phyloP scores from a whole-genome alignment of 371 early-diverging fungal species.

The Dinochytrium kinnereticum region DNA sequence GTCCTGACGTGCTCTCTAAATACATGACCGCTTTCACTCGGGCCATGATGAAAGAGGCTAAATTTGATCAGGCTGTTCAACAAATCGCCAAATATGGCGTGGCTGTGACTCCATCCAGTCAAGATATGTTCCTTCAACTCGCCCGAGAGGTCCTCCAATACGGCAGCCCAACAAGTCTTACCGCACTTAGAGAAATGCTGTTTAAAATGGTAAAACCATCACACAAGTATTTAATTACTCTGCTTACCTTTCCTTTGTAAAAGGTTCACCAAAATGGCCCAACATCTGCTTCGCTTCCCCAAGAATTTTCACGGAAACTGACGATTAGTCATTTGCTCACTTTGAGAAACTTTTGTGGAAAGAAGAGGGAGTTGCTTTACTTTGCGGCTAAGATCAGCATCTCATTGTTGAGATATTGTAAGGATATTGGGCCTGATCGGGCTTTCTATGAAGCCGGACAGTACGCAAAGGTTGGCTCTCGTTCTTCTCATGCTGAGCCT shows the following conservation, averaged over 20 bases:
- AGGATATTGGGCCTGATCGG: constrained; percentile 49
- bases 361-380: constrained; percentile 48
- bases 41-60: constrained; percentile 44
- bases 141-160: constrained; percentile 39
- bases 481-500: too few relatives aligned
- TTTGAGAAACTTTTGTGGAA: constrained; percentile 52
- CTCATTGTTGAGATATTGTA: constrained; percentile 55
- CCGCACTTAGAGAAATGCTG: constrained; percentile 51
- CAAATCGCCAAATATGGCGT: constrained; percentile 49
- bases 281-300: constrained; percentile 37
- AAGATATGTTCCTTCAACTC: constrained; percentile 45
- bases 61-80: constrained; percentile 44
- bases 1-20: too few relatives aligned
- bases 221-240: constrained; percentile 13
- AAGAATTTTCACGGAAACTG: constrained; percentile 43
- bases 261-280: constrained; percentile 3
- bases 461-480: constrained; percentile 51
- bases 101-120: constrained; percentile 28
- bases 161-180: constrained; percentile 28
- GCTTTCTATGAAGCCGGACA: constrained; percentile 59
- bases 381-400: constrained; percentile 59
- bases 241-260: constrained; percentile 31
- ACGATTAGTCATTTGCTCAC: constrained; percentile 52
- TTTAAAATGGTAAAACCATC: constrained; percentile 48
- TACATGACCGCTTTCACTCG: constrained; percentile 45